These are phyloP conservation scores for Amauroascus niger DNA, from an alignment of 2,329 filamentous ascomycete genomes.

Conservation along the genomic window DNA sequence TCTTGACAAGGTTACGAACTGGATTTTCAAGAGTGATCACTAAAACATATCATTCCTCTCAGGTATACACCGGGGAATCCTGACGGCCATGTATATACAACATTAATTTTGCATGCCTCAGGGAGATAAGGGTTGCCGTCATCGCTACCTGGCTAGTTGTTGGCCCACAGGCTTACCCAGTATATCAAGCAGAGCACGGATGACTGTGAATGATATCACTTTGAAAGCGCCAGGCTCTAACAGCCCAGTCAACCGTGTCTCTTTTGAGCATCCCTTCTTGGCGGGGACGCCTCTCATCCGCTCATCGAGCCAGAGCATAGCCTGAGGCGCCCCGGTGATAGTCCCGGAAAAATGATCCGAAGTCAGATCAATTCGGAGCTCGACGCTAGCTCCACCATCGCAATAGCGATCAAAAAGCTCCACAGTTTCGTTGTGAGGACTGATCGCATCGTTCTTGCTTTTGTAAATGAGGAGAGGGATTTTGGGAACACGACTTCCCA, in stretches of 20 bases:
- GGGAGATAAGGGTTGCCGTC: not conserved
- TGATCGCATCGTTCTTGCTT: constrained; percentile 40
- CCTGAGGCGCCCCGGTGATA: constrained; percentile 27
- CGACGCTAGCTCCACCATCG: constrained; percentile 32
- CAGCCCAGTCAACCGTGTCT: constrained; percentile 7
- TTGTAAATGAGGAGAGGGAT: constrained; percentile 47
- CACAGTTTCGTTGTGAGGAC: constrained; percentile 38
- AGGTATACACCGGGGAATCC: not conserved
- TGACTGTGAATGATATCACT: constrained; percentile 7
- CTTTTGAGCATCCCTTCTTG: constrained; percentile 5
- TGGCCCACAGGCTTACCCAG: constrained; percentile 12
- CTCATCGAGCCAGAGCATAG: constrained; percentile 26
- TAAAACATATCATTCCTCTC: not conserved
- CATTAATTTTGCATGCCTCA: not conserved
- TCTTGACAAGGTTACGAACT: too few species aligned
- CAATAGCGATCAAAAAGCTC: constrained; percentile 37
- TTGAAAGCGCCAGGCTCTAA: constrained; percentile 7
- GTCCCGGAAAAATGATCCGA: constrained; percentile 35
- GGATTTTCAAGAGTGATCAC: too few species aligned
- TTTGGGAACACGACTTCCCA: constrained; percentile 35
- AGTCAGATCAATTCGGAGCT: constrained; percentile 38
- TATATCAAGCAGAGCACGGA: constrained; percentile 7
- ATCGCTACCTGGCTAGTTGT: not conserved
- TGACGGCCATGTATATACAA: not conserved
- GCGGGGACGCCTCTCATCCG: constrained; percentile 17